Conservation (phyloP, 768 basidiomycete species). For the Clitopilus passeckerianus region DNA sequence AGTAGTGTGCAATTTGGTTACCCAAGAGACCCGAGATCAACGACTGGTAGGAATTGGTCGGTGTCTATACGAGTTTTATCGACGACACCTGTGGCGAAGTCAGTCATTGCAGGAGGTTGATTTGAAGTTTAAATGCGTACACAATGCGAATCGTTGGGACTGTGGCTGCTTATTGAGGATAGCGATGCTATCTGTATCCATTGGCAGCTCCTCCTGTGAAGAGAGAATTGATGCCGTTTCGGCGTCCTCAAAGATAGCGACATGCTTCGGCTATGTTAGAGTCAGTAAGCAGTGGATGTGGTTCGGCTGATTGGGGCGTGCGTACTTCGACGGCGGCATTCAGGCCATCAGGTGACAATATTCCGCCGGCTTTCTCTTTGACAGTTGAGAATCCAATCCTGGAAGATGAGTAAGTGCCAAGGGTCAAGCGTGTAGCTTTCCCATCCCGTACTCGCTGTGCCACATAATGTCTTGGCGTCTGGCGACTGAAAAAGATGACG, state of each 20-base stretch:
- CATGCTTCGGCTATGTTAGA: neutral
- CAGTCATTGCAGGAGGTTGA: neutral
- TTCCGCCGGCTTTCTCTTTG: neutral
- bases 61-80: constrained; percentile 2
- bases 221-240: neutral
- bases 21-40: constrained; percentile 2
- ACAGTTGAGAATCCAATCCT: neutral
- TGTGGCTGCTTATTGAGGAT: neutral
- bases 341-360: neutral
- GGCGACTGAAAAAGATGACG: neutral
- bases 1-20: neutral
- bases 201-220: neutral
- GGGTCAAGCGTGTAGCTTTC: neutral
- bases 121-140: neutral
- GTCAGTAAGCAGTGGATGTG: no score
- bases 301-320: no score
- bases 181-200: neutral
- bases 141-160: neutral
- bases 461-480: neutral
- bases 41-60: constrained; percentile 2
- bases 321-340: neutral
- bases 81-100: neutral
- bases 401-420: neutral
- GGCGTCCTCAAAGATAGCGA: neutral
- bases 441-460: neutral